These are phyloP conservation scores for Persicaria tinctoria DNA, from an alignment of 148 eudicot genomes.

Conservation along the genomic window DNA sequence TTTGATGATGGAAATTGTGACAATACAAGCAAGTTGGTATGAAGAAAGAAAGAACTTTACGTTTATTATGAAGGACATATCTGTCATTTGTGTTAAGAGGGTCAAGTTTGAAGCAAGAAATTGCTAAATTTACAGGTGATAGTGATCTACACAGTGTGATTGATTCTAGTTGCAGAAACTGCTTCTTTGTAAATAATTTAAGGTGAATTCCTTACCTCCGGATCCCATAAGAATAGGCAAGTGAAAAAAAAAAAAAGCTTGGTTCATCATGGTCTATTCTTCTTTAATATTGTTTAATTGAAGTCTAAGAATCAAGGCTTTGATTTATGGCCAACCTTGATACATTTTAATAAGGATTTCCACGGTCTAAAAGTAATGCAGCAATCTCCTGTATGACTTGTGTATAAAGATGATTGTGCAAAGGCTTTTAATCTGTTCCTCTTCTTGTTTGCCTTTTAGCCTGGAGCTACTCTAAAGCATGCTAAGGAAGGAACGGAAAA, in stretches of 20 bases:
- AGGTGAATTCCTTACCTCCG: background rate
- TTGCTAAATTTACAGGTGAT: background rate
- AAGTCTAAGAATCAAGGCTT: background rate
- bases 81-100: background rate
- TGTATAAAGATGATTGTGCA: background rate
- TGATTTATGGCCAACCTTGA: background rate
- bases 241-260: too few relatives aligned
- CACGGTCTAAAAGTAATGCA: background rate
- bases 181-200: background rate
- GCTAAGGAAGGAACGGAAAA: constrained; percentile 98
- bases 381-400: background rate
- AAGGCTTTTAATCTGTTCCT: background rate
- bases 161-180: background rate
- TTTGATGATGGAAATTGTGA: background rate
- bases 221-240: background rate
- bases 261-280: background rate
- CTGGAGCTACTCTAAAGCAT: constrained; percentile 67
- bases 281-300: background rate
- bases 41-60: background rate
- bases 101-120: background rate
- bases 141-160: background rate
- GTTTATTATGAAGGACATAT: background rate
- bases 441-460: constrained; percentile 38
- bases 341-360: background rate
- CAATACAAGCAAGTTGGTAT: constrained; percentile 4